Conservation (phyloP, 257 asterid genomes). For the Solanum peruvianum region DNA sequence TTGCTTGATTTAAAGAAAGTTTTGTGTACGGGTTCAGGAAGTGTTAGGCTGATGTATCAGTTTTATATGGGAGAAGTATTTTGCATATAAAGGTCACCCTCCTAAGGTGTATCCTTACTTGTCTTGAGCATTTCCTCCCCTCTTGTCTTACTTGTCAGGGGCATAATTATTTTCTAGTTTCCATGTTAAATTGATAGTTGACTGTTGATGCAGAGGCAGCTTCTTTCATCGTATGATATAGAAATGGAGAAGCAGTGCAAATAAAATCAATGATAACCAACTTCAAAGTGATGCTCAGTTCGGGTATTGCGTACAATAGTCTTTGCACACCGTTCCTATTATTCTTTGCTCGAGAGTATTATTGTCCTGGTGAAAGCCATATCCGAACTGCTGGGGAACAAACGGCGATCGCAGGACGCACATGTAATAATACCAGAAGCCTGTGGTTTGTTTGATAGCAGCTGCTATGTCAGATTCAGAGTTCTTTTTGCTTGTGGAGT, state of each 20-base stretch:
- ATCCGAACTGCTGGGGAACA: background rate
- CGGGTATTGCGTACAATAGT: background rate
- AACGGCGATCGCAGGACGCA: slow-evolving; percentile 7
- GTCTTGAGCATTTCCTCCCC: background rate
- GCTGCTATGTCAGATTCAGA: slow-evolving; percentile 15
- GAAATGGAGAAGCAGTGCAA: slow-evolving; percentile 26
- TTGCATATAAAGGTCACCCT: background rate
- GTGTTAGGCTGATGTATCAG: background rate
- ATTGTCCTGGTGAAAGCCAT: background rate
- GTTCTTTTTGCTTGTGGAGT: slow-evolving; percentile 10
- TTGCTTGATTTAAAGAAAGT: background rate
- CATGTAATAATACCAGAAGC: background rate
- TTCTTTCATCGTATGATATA: slow-evolving; percentile 47
- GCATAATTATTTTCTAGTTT: background rate
- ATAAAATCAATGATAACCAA: slow-evolving; percentile 21
- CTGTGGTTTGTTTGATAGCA: slow-evolving; percentile 15
- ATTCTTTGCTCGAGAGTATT: background rate
- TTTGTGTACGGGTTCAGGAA: background rate
- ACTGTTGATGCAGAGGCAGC: slow-evolving; percentile 31
- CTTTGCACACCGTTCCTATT: background rate
- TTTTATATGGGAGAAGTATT: background rate
- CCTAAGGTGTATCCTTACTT: background rate
- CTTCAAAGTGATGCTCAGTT: slow-evolving; percentile 22
- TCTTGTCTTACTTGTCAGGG: background rate
- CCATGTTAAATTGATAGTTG: background rate